phyloP scores from a whole-genome alignment of 352 stramenopile genomes.

The Globisporangium paddicum region DNA sequence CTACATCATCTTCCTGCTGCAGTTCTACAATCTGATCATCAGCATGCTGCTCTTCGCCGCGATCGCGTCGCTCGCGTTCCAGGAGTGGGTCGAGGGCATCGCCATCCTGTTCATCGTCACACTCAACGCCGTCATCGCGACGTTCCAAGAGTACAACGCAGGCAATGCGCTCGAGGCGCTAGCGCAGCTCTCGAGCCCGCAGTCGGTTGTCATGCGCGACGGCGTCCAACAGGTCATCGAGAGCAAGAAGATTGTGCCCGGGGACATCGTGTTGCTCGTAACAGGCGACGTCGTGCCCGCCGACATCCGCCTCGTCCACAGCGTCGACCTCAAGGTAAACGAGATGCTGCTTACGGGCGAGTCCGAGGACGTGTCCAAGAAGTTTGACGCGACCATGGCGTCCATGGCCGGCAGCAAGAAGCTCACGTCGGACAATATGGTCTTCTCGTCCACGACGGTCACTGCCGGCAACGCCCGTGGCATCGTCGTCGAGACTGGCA shows the following conservation, averaged over 20 bases:
- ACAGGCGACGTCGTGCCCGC: slow-evolving; percentile 92
- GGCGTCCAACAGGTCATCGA: slow-evolving; percentile 56
- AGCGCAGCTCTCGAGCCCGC: slow-evolving; percentile 54
- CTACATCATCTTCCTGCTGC: slow-evolving; percentile 60
- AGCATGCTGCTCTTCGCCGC: slow-evolving; percentile 55
- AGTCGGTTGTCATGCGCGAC: slow-evolving; percentile 63
- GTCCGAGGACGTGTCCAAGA: slow-evolving; percentile 76
- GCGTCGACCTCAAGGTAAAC: slow-evolving; percentile 86
- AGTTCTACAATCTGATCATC: slow-evolving; percentile 85
- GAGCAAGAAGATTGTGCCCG: slow-evolving; percentile 65
- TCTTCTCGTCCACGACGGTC: slow-evolving; percentile 90
- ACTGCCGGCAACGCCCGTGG: slow-evolving; percentile 71
- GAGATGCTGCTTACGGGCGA: slow-evolving; percentile 95
- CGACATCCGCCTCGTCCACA: slow-evolving; percentile 88
- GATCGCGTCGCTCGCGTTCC: slow-evolving; percentile 44
- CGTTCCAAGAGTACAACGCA: slow-evolving; percentile 56
- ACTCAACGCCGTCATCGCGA: slow-evolving; percentile 59
- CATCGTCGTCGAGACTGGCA: slow-evolving; percentile 70
- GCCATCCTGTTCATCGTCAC: slow-evolving; percentile 63
- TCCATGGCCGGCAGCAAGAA: slow-evolving; percentile 27
- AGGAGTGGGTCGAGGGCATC: slow-evolving; percentile 67
- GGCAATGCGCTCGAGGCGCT: slow-evolving; percentile 60
- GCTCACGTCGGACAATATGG: slow-evolving; percentile 82
- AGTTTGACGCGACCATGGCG: slow-evolving; percentile 36
- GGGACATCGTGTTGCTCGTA: slow-evolving; percentile 85